These are phyloP conservation scores for Nannochloris sp. DNA, from an alignment of 139 green algal species.

Conservation along the genomic window DNA sequence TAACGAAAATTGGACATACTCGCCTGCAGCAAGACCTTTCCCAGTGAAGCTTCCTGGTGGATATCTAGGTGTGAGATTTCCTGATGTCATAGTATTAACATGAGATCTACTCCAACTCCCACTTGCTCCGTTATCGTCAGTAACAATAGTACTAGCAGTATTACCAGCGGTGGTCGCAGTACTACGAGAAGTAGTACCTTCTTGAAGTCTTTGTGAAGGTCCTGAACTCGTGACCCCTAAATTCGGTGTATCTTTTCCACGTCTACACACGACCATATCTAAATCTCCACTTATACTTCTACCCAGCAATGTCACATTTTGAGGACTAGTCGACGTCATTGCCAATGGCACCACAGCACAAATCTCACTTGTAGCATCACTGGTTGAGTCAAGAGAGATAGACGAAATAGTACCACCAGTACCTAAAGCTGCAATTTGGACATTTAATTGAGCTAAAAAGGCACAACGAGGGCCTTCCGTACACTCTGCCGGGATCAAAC, in stretches of 20 bases:
- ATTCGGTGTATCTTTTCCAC: not conserved
- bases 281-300: not conserved
- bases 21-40: not conserved
- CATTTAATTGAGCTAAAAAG: not conserved
- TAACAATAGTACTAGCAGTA: slow-evolving; percentile 10
- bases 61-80: not conserved
- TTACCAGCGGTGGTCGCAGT: no score
- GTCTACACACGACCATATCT: not conserved
- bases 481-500: not conserved
- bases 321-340: not conserved
- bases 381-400: not conserved
- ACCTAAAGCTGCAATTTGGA: not conserved
- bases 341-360: not conserved
- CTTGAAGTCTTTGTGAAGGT: not conserved
- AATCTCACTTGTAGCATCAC: not conserved
- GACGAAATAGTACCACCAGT: not conserved
- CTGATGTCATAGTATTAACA: no score
- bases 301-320: not conserved
- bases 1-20: not conserved
- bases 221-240: not conserved
- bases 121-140: not conserved
- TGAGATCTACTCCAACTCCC: not conserved
- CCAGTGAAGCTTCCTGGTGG: not conserved
- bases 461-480: not conserved
- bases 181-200: no score